Evolutionary conservation across 2,329 filamentous ascomycete species (phyloP).

Genomic region (Apiospora rasikravindrae): DNA sequence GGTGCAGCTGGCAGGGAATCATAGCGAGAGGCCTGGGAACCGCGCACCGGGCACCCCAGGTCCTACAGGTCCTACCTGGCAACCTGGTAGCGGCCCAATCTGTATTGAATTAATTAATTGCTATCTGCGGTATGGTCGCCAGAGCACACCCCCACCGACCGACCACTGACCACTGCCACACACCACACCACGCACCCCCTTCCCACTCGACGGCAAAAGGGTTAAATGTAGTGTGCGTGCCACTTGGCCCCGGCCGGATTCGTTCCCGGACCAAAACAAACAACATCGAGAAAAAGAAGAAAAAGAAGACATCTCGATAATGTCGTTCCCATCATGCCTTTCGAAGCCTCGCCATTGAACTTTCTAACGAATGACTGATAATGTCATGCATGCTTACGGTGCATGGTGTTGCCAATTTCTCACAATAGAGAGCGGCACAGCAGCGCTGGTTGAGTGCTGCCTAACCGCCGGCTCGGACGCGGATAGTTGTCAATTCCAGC

Average conservation of each 20-base stretch:
- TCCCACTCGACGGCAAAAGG: too few species aligned
- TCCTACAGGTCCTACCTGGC: too few species aligned
- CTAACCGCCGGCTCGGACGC: neutral
- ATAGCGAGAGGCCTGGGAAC: too few species aligned
- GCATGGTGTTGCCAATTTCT: neutral
- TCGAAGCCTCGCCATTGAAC: neutral
- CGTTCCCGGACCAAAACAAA: too few species aligned
- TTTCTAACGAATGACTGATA: neutral
- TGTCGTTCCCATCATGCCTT: neutral
- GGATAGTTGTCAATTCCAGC: too few species aligned
- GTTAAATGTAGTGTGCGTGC: too few species aligned
- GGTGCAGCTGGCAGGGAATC: neutral
- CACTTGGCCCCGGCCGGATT: too few species aligned
- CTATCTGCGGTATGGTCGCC: neutral
- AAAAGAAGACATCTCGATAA: neutral
- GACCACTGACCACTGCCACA: too few species aligned
- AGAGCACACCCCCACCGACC: too few species aligned
- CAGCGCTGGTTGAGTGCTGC: constrained; percentile 2
- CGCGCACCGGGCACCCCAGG: too few species aligned
- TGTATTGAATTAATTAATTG: neutral
- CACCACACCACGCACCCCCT: too few species aligned
- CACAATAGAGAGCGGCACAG: neutral
- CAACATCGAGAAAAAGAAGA: too few species aligned
- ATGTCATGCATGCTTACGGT: neutral
- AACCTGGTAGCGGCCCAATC: neutral